phyloP scores from a whole-genome alignment of 2,329 filamentous ascomycete species.

The Emmonsiellopsis sp. region DNA sequence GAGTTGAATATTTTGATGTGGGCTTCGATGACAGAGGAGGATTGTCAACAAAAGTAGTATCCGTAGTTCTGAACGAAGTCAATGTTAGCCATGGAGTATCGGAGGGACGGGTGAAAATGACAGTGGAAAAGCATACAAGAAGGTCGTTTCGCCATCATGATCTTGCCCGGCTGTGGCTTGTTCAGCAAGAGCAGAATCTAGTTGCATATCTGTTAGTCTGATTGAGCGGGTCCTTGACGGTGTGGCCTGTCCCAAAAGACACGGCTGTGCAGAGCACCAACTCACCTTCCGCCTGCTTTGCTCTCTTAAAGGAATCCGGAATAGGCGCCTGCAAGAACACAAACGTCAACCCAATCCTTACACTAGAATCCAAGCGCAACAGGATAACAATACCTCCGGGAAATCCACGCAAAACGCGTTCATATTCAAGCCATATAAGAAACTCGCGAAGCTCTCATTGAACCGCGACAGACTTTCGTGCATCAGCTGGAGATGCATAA shows the following conservation, averaged over 20 bases:
- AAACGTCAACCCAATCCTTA: not conserved
- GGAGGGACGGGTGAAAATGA: no score
- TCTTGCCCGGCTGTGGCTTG: conserved; percentile 20
- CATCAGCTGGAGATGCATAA: conserved; percentile 95
- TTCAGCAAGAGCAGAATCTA: conserved; percentile 1
- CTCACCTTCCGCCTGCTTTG: conserved; percentile 49
- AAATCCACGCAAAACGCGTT: conserved; percentile 99
- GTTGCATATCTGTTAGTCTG: not conserved
- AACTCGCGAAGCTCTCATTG: conserved; percentile 90
- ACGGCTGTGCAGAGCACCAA: conserved; percentile 12
- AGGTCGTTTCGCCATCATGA: conserved; percentile 64
- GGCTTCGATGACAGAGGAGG: conserved; percentile 50
- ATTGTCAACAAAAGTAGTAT: conserved; percentile 84
- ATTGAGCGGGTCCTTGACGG: not conserved
- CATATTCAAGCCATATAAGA: conserved; percentile 95
- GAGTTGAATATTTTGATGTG: conserved; percentile 21
- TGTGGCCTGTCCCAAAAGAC: not conserved
- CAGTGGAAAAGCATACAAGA: conserved; percentile 52
- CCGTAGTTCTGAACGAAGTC: conserved; percentile 58
- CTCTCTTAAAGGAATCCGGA: conserved; percentile 67
- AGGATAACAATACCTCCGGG: conserved; percentile 58
- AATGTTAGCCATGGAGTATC: not conserved
- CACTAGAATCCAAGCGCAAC: not conserved
- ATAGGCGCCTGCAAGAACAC: conserved; percentile 57
- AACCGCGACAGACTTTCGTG: conserved; percentile 90